phyloP scores from a whole-genome alignment of 352 stramenopile genomes.

The Globisporangium camurandrum region DNA sequence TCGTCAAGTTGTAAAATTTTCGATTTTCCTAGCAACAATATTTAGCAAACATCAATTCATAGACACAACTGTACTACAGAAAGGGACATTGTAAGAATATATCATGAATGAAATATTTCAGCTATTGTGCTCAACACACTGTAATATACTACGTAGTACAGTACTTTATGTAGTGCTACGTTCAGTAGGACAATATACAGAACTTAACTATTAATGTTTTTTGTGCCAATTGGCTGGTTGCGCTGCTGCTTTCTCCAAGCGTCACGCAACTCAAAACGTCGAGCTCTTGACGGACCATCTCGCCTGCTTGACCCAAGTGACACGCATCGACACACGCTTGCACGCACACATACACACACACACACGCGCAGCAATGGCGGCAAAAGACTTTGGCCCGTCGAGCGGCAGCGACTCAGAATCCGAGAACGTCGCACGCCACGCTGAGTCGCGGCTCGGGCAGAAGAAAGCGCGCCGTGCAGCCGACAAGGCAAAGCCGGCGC shows the following conservation, averaged over 20 bases:
- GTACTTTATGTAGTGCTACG: too few relatives aligned
- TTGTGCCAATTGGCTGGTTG: constrained; percentile 7
- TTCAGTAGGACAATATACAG: too few relatives aligned
- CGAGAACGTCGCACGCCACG: constrained; percentile 52
- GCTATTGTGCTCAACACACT: too few relatives aligned
- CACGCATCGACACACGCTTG: neutral
- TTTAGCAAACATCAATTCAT: too few relatives aligned
- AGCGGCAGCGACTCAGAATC: constrained; percentile 45
- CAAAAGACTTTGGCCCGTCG: constrained; percentile 29
- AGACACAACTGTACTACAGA: too few relatives aligned
- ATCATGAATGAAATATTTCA: too few relatives aligned
- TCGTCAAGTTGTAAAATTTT: too few relatives aligned
- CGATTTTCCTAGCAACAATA: too few relatives aligned
- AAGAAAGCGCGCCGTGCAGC: constrained; percentile 13
- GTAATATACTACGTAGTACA: too few relatives aligned
- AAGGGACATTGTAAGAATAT: too few relatives aligned
- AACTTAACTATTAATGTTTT: too few relatives aligned
- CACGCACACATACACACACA: neutral
- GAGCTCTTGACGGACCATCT: neutral
- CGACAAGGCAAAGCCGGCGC: constrained; percentile 5
- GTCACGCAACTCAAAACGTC: constrained; percentile 4
- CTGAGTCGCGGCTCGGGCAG: constrained; percentile 50
- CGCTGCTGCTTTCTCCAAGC: constrained; percentile 9
- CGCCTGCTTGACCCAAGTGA: neutral
- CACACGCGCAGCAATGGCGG: constrained; percentile 10